Conservation (phyloP, 192 early-diverging fungal genomes). For the Phlyctochytrium bullatum region DNA sequence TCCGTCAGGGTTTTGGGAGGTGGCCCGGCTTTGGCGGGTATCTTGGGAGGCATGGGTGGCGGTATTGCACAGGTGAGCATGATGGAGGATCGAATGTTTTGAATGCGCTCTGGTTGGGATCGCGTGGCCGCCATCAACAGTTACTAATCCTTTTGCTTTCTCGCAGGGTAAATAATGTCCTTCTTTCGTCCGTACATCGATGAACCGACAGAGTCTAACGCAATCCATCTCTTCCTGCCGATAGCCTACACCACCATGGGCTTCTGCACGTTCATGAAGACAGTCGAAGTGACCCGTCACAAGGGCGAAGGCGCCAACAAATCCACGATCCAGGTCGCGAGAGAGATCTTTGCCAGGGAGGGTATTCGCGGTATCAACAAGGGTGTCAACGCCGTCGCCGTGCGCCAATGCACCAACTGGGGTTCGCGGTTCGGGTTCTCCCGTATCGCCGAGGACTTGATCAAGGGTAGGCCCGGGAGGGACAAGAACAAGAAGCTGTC, state of each 20-base stretch:
- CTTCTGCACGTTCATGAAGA: conserved; percentile 99
- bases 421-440: conserved; percentile 83
- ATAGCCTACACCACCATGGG: conserved; percentile 99
- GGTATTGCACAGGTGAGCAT: conserved; percentile 93
- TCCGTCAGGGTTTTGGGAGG: conserved; percentile 46
- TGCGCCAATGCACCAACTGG: conserved; percentile 99
- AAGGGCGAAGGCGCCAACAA: conserved; percentile 62
- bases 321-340: conserved; percentile 81
- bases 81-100: too few relatives aligned
- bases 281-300: conserved; percentile 92
- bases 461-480: conserved; percentile 49
- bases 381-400: conserved; percentile 96
- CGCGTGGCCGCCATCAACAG: too few relatives aligned
- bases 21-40: conserved; percentile 54
- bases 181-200: too few relatives aligned
- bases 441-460: conserved; percentile 59
- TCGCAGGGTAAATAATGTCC: too few relatives aligned
- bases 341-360: conserved; percentile 87
- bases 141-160: too few relatives aligned
- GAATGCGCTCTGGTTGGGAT: too few relatives aligned
- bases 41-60: conserved; percentile 91
- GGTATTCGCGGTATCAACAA: conserved; percentile 98
- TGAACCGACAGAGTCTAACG: too few relatives aligned
- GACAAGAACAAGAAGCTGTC: conserved; percentile 33
- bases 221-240: too few relatives aligned